Evolutionary conservation across 2,329 filamentous ascomycete species (phyloP), one percentile per base, ranked within the genome.

Genomic region (Trichoderma gracile): DNA sequence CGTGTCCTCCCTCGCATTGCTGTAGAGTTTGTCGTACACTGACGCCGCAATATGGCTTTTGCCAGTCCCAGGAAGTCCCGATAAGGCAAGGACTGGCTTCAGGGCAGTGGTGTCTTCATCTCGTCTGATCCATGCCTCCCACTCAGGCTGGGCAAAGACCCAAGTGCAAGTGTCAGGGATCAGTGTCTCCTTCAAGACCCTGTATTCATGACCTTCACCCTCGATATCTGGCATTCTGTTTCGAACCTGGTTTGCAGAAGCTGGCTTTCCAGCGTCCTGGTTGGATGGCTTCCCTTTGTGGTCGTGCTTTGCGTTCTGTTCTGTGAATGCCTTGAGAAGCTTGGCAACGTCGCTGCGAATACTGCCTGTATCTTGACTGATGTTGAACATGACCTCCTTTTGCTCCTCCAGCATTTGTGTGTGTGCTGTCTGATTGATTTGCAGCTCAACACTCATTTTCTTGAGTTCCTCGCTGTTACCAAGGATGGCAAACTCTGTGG

Each of bases 401-500:
- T 73, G 70, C 17, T 69, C 57, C 57, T 74, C 65, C 0, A 75
- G 67, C 70, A 73, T 73, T 0, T 66, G 66, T 0, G 64, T 65
- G 1, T 75, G 73, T 0, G 65, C 64, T 3, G 64, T 49, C 21
- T 75, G 71, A 55, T 75, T 74, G 8, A 68, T 55, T 5, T 69
- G 55, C 1, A 75, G 68, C 27, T 75, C 71, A 0, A 33, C 45
- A 3, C 64, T 69, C 72, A 75, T 73, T 3, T 66, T 70, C 25
- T 71, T 68, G 4, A 69, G 64, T 19, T 76, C 74, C 49, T 76
- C 73, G 0, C 72, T 76, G 53, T 76, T 74, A 0, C 70, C 73
- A 0, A 76, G 67, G 23, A 75, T 77, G 3, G 74, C 73, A 43
- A 75, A 73, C 45, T 76, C 71, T 0, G 74, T 76, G 0, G 75